These are phyloP conservation scores for Vicia faba DNA, from an alignment of 306 rosid species.

Conservation along the genomic window DNA sequence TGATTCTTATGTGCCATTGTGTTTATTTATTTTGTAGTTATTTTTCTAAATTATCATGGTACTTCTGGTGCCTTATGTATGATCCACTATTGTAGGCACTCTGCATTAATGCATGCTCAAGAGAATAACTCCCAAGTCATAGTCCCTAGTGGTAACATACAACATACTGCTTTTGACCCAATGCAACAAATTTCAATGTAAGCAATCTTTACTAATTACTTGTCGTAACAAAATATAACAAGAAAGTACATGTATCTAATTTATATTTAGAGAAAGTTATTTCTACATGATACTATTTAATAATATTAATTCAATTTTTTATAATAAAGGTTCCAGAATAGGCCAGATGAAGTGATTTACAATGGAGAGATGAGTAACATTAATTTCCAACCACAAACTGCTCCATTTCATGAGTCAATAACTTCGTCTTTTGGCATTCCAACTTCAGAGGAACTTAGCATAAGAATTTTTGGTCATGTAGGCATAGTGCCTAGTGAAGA, in stretches of 20 bases:
- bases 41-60: too few relatives aligned
- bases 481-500: not conserved
- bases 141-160: not conserved
- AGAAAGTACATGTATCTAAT: too few relatives aligned
- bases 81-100: too few relatives aligned
- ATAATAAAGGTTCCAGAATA: constrained; percentile 29
- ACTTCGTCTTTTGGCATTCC: not conserved
- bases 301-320: not conserved
- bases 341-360: not conserved
- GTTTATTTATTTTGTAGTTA: too few relatives aligned
- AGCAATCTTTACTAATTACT: not conserved
- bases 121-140: too few relatives aligned
- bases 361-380: not conserved
- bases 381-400: not conserved
- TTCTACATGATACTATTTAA: not conserved
- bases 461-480: not conserved
- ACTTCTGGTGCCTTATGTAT: too few relatives aligned
- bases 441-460: not conserved
- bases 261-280: too few relatives aligned
- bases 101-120: too few relatives aligned
- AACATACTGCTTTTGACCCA: not conserved
- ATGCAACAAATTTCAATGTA: constrained; percentile 12
- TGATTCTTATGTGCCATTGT: too few relatives aligned
- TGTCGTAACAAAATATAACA: too few relatives aligned
- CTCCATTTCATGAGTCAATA: not conserved